phyloP scores from a whole-genome alignment of 148 eudicot species.

The Camellia japonica region DNA sequence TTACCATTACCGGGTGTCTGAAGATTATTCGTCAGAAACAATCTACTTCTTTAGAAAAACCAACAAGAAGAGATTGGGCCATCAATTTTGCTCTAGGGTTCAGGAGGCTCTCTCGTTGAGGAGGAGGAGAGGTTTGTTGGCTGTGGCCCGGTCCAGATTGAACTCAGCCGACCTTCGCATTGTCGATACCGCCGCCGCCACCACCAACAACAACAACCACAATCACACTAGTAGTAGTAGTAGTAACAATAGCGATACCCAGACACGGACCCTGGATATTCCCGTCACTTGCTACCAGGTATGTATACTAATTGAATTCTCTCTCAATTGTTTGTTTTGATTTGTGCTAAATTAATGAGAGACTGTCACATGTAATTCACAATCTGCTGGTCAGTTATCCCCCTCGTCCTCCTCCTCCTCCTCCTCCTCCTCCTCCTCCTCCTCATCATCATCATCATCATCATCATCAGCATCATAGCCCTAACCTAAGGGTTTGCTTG shows the following conservation, averaged over 20 bases:
- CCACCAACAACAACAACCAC: background rate
- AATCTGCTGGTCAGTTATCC: background rate
- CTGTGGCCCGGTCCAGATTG: slow-evolving; percentile 21
- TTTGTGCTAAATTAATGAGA: background rate
- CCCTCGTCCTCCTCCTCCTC: too few species aligned
- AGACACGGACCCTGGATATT: slow-evolving; percentile 43
- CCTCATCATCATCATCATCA: too few species aligned
- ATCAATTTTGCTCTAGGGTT: slow-evolving; percentile 8
- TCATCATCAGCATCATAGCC: too few species aligned
- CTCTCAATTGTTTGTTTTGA: background rate
- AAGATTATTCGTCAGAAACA: slow-evolving; percentile 1
- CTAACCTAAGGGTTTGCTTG: background rate
- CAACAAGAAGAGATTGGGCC: background rate
- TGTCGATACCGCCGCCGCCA: slow-evolving; percentile 1
- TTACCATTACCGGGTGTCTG: background rate
- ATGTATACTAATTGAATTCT: background rate
- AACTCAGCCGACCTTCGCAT: slow-evolving; percentile 29
- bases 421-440: too few species aligned
- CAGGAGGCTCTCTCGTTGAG: background rate
- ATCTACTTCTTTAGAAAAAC: background rate
- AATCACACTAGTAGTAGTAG: too few species aligned
- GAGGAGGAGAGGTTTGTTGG: background rate
- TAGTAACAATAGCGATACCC: slow-evolving; percentile 3
- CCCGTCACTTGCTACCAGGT: slow-evolving; percentile 92
- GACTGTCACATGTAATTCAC: background rate